Percentiles rank a stretch among this genome's conserved stretches.
phyloP scores from a whole-genome alignment of 768 basidiomycete genomes.

The Naganishia vaughanmartiniae region DNA sequence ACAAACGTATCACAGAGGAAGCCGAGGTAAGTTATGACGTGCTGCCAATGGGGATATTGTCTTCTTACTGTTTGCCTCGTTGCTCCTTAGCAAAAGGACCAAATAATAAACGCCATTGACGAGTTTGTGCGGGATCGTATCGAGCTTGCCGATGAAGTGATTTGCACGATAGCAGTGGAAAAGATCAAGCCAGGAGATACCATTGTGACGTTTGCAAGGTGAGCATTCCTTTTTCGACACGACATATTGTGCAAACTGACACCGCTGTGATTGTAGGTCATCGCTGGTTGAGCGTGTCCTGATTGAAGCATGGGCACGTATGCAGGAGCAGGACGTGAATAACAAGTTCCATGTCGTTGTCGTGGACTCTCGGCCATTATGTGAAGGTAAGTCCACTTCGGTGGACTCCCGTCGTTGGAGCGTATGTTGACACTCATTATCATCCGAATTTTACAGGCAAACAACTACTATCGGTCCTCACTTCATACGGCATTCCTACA shows the following conservation, averaged over 20 bases:
- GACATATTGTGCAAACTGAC: neutral
- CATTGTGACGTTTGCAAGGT: constrained; percentile 91
- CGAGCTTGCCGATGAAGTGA: constrained; percentile 86
- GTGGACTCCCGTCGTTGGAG: neutral
- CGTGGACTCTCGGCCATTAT: constrained; percentile 88
- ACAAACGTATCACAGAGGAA: constrained; percentile 67
- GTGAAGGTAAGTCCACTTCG: constrained; percentile 64
- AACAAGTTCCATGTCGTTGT: constrained; percentile 88
- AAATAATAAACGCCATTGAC: constrained; percentile 78
- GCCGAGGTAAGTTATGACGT: constrained; percentile 68
- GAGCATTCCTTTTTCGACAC: constrained; percentile 22
- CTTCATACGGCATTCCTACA: constrained; percentile 70
- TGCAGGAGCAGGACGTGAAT: constrained; percentile 53
- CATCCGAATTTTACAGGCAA: constrained; percentile 61
- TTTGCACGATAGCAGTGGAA: constrained; percentile 78
- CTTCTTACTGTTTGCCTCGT: neutral
- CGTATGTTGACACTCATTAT: neutral
- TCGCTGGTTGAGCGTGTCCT: constrained; percentile 90
- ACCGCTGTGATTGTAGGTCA: constrained; percentile 59
- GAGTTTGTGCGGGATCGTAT: constrained; percentile 92
- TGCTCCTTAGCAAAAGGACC: constrained; percentile 71
- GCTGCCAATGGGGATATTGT: too few species aligned
- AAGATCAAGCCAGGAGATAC: constrained; percentile 95
- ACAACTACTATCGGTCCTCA: constrained; percentile 67
- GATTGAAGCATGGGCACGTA: constrained; percentile 60